Conservation (phyloP, 1,284 basidiomycete species). For the Laetiporus sulphureus region DNA sequence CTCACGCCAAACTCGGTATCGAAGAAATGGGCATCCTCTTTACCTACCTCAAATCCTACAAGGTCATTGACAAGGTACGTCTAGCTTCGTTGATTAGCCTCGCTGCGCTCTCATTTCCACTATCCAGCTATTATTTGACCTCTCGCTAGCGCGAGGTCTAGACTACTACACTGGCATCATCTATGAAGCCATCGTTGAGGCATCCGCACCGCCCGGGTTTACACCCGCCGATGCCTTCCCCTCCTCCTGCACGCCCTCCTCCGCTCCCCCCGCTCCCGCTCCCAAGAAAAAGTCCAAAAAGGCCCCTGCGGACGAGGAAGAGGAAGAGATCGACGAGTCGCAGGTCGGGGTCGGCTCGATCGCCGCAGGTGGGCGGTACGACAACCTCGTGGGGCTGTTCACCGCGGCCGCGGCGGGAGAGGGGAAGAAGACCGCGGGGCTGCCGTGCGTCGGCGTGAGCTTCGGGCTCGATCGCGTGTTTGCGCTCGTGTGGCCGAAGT, state of each 20-base stretch:
- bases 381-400: slow-evolving; percentile 96
- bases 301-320: slow-evolving; percentile 47
- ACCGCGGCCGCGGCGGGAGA: slow-evolving; percentile 72
- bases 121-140: slow-evolving; percentile 85
- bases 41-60: slow-evolving; percentile 78
- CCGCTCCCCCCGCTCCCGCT: slow-evolving; percentile 23
- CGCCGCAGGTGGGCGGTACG: slow-evolving; percentile 95
- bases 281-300: slow-evolving; percentile 54
- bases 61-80: slow-evolving; percentile 69
- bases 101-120: slow-evolving; percentile 6
- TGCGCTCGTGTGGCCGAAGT: slow-evolving; percentile 84
- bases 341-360: slow-evolving; percentile 95
- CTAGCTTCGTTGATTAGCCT: slow-evolving; percentile 1
- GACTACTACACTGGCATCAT: slow-evolving; percentile 99
- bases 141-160: slow-evolving; percentile 92
- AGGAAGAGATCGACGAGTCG: slow-evolving; percentile 90
- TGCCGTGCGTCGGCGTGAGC: slow-evolving; percentile 92
- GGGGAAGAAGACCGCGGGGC: slow-evolving; percentile 55
- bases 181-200: slow-evolving; percentile 93
- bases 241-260: slow-evolving; percentile 29
- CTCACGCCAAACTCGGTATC: slow-evolving; percentile 77
- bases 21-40: slow-evolving; percentile 91
- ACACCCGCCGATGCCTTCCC: slow-evolving; percentile 45
- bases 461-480: slow-evolving; percentile 97
- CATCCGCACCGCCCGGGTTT: slow-evolving; percentile 86